A percentile compares a stretch with the other conserved stretches of the same genome.
These are phyloP conservation scores for Rhizomucor pusillus DNA, from an alignment of 371 early-diverging fungal species.

Conservation along the genomic window DNA sequence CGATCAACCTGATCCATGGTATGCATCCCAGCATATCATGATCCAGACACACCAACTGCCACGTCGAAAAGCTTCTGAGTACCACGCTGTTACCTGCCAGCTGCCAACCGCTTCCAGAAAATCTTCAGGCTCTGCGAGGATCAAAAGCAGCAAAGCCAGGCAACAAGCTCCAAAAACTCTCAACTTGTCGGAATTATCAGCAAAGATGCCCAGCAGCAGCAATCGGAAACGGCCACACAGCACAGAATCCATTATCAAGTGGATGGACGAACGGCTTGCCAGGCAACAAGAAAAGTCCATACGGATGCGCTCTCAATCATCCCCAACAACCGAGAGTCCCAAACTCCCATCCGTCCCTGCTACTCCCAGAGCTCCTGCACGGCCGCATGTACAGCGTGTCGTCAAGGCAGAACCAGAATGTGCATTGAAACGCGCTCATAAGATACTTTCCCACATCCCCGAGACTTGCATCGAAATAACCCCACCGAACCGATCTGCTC, in stretches of 20 bases:
- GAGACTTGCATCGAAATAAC: background rate
- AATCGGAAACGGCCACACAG: conserved; percentile 7
- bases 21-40: conserved; percentile 5
- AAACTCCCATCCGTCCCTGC: background rate
- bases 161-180: background rate
- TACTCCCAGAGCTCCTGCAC: background rate
- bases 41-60: conserved; percentile 10
- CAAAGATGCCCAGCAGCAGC: background rate
- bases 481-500: background rate
- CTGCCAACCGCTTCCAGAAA: background rate
- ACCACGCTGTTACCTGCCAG: background rate
- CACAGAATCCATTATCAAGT: conserved; percentile 13
- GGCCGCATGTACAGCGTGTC: too few relatives aligned
- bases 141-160: background rate
- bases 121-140: background rate
- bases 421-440: background rate
- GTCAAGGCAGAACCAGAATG: background rate
- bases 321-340: background rate
- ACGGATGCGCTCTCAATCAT: background rate
- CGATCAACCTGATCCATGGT: conserved; percentile 19
- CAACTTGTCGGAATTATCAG: background rate
- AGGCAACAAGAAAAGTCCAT: conserved; percentile 1
- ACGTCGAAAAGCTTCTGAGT: conserved; percentile 6
- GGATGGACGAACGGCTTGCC: conserved; percentile 12
- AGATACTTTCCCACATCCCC: background rate